Evolutionary conservation across 139 green algal genomes (phyloP).

Genomic region (Closterium sp.): DNA sequence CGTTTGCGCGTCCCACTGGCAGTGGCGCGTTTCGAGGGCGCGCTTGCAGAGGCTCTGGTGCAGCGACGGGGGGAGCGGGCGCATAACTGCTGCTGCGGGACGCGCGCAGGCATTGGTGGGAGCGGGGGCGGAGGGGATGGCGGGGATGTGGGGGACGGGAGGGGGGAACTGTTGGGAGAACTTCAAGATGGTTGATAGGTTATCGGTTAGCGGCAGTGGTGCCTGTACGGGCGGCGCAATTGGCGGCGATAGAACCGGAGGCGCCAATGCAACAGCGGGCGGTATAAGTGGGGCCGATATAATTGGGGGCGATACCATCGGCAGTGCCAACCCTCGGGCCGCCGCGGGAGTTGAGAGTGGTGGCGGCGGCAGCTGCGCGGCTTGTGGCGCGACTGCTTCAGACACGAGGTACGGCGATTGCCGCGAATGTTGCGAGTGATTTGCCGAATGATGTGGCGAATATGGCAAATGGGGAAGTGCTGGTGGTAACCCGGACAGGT

Average conservation of each 20-base stretch:
- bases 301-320: neutral
- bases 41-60: neutral
- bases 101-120: neutral
- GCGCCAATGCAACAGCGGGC: neutral
- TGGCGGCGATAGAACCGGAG: neutral
- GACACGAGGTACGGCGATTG: neutral
- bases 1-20: neutral
- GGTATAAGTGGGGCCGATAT: neutral
- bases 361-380: neutral
- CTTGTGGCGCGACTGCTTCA: neutral
- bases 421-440: neutral
- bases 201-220: too few species aligned
- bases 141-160: neutral
- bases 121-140: neutral
- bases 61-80: neutral
- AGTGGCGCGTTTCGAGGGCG: neutral
- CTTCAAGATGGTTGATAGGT: neutral
- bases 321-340: neutral
- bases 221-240: neutral
- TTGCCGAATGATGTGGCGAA: neutral
- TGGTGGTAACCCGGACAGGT: neutral
- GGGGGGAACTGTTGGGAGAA: neutral
- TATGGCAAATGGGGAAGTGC: neutral
- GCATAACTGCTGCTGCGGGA: neutral
- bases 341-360: neutral